These are phyloP conservation scores for Phytophthora sansomeana DNA, from an alignment of 352 stramenopile species.

Conservation along the genomic window DNA sequence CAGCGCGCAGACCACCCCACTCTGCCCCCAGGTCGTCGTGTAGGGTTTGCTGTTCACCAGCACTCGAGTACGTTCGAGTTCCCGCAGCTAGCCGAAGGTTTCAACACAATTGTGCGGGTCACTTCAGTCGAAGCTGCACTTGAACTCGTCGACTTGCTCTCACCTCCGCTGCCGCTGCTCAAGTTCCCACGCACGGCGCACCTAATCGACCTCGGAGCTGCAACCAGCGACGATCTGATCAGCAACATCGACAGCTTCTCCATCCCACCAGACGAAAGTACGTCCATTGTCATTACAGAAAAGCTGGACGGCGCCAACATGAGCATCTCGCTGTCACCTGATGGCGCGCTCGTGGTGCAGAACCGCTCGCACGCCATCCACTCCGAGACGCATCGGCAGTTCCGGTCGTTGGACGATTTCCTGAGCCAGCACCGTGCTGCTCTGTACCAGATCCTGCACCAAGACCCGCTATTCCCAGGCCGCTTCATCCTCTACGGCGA, in stretches of 20 bases:
- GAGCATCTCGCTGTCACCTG: constrained; percentile 67
- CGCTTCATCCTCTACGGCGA: constrained; percentile 86
- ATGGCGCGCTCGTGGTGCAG: constrained; percentile 68
- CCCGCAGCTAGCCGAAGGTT: constrained; percentile 55
- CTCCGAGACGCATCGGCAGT: constrained; percentile 70
- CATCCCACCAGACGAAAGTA: constrained; percentile 13
- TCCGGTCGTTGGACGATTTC: constrained; percentile 69
- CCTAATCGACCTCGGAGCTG: constrained; percentile 62
- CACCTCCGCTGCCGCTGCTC: constrained; percentile 49
- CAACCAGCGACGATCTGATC: constrained; percentile 65
- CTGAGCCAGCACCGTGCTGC: constrained; percentile 46
- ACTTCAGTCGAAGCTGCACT: constrained; percentile 58
- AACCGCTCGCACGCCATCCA: constrained; percentile 83
- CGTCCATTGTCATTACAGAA: constrained; percentile 70
- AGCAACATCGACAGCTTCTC: constrained; percentile 1
- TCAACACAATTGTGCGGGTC: constrained; percentile 56
- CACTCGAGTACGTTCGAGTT: constrained; percentile 51
- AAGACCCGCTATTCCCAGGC: constrained; percentile 61
- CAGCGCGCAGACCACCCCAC: constrained; percentile 52
- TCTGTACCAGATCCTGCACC: constrained; percentile 55
- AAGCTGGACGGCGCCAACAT: constrained; percentile 90
- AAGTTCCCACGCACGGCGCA: constrained; percentile 74
- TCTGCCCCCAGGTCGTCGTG: constrained; percentile 49
- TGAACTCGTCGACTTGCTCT: constrained; percentile 42
- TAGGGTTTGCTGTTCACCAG: constrained; percentile 50